Base-by-base conservation (phyloP, 2,329 filamentous ascomycete species). In the Fusarium secorum region DNA sequence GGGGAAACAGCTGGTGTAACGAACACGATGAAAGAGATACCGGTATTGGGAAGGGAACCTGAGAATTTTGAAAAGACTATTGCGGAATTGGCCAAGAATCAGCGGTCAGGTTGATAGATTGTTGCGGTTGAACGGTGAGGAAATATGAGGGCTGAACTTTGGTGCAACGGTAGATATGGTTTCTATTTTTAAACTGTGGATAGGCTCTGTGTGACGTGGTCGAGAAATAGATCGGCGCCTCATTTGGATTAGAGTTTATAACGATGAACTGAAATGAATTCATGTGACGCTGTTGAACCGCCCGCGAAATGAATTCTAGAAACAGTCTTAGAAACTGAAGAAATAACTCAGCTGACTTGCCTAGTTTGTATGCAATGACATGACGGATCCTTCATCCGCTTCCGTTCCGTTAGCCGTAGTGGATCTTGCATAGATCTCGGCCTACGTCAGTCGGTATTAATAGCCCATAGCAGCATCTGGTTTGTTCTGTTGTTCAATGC, bases 31-130 rank as follows among this genome's bases (percentile, higher is more conserved):
- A 24, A 28, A 0, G 38, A 73, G 4, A 14, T 72, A n/a, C n/a
- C n/a, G n/a, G n/a, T n/a, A 8, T 1, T 73, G 4, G 70, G 64
- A 22, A 45, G 70, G 0, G 70, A 71, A 3, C 67, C 66, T 0
- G 70, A 73, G n/a, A 15, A 38, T 3, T 73, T 68, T 32, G 70
- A 71, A 11, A 65, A 9, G 13, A 71, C 70, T 3, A 44, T 72
- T 30, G 36, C 44, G 7, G 53, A 56, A 13, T 33, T 66, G 18
- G 41, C 20, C 2, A 51, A 66, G 33, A 54, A 48, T 4, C 24
- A 60, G 36, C 24, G 35, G 62, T 41, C 24, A 32, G 13, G 20
- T 6, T 32, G 11, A 13, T 44, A 20, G 7, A 52, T 32, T 32
- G 20, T 60, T 28, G 38, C 32, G 18, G 24, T 17, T 24, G 28